phyloP scores from a whole-genome alignment of 768 basidiomycete genomes.

The Agrocybe chaxingu region DNA sequence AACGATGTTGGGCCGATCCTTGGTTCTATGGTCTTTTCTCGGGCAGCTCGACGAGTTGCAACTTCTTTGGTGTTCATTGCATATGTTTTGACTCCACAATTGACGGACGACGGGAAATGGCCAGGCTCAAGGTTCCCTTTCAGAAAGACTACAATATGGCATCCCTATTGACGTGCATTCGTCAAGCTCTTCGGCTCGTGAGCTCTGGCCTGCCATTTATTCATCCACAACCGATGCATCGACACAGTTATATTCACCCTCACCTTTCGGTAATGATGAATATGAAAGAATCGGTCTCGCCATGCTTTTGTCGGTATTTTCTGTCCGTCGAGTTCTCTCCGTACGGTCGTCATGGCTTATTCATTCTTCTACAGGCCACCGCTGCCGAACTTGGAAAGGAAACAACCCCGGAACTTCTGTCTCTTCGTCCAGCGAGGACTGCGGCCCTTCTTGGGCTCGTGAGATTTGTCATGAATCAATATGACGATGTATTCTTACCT shows the following conservation, averaged over 20 bases:
- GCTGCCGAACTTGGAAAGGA: constrained; percentile 1
- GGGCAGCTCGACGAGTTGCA: constrained; percentile 58
- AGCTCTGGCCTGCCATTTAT: constrained; percentile 20
- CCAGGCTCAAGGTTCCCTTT: background rate
- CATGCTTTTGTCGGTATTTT: constrained; percentile 40
- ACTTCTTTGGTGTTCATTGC: constrained; percentile 52
- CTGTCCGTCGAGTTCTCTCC: constrained; percentile 22
- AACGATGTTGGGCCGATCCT: constrained; percentile 40
- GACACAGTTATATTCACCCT: constrained; percentile 7
- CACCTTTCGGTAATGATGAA: background rate
- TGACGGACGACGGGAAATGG: constrained; percentile 16
- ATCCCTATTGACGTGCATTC: background rate
- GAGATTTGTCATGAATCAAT: constrained; percentile 32
- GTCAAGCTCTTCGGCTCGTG: constrained; percentile 8
- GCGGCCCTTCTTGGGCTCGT: constrained; percentile 43
- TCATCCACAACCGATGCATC: constrained; percentile 9
- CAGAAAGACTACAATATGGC: no score
- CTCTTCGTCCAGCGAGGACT: constrained; percentile 47
- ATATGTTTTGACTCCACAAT: constrained; percentile 48
- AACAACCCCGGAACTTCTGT: background rate
- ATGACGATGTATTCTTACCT: constrained; percentile 10
- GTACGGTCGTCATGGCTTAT: no score
- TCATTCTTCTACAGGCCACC: constrained; percentile 1
- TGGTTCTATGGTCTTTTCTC: constrained; percentile 48
- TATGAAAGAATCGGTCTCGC: constrained; percentile 27